phyloP scores from a whole-genome alignment of 169 alveolate genomes.

The Eimeria praecox region DNA sequence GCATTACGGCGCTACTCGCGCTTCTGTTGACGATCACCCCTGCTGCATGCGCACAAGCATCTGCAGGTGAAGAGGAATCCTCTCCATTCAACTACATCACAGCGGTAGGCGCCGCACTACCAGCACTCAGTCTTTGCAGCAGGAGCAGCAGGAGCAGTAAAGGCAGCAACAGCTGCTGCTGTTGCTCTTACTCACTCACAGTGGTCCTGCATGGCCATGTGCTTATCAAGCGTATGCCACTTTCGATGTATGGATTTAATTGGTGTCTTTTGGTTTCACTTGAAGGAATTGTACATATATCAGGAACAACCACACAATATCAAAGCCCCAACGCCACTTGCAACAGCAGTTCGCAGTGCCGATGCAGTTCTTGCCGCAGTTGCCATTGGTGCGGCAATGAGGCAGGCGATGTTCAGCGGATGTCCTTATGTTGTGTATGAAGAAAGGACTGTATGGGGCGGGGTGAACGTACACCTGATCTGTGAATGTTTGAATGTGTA shows the following conservation, averaged over 20 bases:
- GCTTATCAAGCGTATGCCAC: background rate
- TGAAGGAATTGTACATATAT: background rate
- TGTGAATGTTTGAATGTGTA: background rate
- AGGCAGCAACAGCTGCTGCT: background rate
- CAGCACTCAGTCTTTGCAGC: background rate
- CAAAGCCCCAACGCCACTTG: background rate
- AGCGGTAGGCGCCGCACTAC: background rate
- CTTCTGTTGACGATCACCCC: constrained; percentile 33
- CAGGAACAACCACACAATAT: background rate
- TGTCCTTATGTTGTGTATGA: background rate
- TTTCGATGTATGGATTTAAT: background rate
- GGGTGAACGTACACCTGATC: background rate
- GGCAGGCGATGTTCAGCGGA: background rate
- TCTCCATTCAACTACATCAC: constrained; percentile 70
- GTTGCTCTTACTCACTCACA: background rate
- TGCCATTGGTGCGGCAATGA: background rate
- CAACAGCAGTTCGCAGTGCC: background rate
- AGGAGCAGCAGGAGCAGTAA: background rate
- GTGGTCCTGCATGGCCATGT: background rate
- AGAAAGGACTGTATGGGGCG: background rate
- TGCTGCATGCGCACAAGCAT: background rate
- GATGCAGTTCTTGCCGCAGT: constrained; percentile 6
- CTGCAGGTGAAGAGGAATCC: background rate
- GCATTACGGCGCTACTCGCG: constrained; percentile 50
- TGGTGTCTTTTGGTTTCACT: background rate